Evolutionary conservation across 2,329 filamentous ascomycete genomes (phyloP).

Genomic region (Fusarium phyllophilum): DNA sequence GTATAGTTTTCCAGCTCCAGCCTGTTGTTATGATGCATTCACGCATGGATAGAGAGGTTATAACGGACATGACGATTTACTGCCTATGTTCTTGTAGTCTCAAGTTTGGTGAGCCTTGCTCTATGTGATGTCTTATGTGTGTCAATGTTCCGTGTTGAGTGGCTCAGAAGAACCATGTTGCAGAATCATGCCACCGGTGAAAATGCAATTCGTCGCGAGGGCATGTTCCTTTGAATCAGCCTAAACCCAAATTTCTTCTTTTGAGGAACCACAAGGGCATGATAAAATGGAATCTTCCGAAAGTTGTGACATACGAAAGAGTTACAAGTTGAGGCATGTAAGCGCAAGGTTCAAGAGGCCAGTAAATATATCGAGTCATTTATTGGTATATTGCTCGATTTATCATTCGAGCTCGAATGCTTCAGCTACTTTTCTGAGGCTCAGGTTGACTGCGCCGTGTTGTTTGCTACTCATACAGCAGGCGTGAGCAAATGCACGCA

Average conservation of each 20-base stretch:
- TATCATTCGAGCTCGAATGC: conserved; percentile 14
- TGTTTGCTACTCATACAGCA: conserved; percentile 22
- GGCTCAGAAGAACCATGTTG: background rate
- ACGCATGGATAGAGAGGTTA: conserved; percentile 38
- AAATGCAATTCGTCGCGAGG: background rate
- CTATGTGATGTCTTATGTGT: background rate
- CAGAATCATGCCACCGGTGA: background rate
- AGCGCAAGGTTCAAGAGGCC: background rate
- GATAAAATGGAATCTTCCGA: background rate
- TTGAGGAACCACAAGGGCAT: background rate
- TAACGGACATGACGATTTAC: conserved; percentile 38
- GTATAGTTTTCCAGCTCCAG: conserved; percentile 22
- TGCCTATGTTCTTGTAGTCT: background rate
- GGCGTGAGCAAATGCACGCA: conserved; percentile 17
- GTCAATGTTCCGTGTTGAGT: background rate
- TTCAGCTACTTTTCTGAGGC: conserved; percentile 1
- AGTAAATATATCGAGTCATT: conserved; percentile 4
- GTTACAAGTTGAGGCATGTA: background rate
- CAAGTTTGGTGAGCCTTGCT: background rate
- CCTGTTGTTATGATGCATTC: conserved; percentile 30
- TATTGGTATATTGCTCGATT: conserved; percentile 1
- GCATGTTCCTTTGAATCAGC: background rate
- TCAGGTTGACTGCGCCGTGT: conserved; percentile 18
- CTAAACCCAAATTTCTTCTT: background rate
- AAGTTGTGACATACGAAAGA: background rate